Base-by-base conservation (phyloP, 1,139 yeast species). In the Ogataea hybrid region DNA sequence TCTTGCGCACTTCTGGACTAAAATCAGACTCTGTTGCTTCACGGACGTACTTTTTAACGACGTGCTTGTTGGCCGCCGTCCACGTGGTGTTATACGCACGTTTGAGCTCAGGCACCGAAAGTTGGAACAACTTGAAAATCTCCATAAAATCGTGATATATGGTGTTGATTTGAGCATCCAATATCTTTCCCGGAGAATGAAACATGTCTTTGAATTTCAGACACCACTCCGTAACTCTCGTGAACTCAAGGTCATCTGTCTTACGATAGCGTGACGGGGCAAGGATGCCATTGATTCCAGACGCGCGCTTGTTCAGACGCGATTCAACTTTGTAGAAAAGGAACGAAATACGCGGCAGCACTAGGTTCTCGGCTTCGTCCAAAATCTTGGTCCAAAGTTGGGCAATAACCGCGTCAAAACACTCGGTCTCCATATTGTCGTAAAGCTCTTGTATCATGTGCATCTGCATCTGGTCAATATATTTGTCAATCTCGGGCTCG, bases 221-320 rank as follows among this genome's bases (percentile, higher is more conserved):
- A 32, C 58, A 55, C 62, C 64, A 59, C 41, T 58, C 61, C 25
- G 53, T 45, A 4, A 57, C 58, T 25, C 64, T 41, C 3, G 53
- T 48, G 18, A 58, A 41, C 15, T 58, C 60, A 17, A 47, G 44
- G 9, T 50, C 47, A 1, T 51, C 51, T 2, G 60, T 58, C 12
- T 25, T 46, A 20, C 48, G 45, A 31, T 46, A 39, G 28, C 47
- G 43, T 2, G 46, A 20, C 22, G 36, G 37, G 6, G 39, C 25
- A 22, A 41, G 18, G 8, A 43, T 28, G 14, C 42, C 46, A 11
- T 39, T 29, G 10, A 49, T 44, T 5, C 42, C 37, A 2, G 51
- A 38, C 8, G 45, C 18, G 21, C 51, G 51, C 33, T 56, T 57
- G 38, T 56, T 53, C 5, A 58, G 44, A 17, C 54, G 51, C 2